Conservation (phyloP, 2,329 filamentous ascomycete genomes). For the Harringtonia aguacate region DNA sequence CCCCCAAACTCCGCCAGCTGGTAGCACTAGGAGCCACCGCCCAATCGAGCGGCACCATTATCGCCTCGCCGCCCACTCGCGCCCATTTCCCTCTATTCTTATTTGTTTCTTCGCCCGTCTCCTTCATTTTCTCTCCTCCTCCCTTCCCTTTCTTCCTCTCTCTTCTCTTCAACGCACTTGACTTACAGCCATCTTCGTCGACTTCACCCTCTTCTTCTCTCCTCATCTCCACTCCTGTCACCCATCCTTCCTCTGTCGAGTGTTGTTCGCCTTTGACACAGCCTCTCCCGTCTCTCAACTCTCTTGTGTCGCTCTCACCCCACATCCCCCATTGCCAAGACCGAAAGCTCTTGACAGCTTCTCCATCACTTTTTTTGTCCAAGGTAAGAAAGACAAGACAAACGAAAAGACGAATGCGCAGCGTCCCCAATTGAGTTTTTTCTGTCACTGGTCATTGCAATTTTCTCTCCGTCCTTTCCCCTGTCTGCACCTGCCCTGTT, state of each 20-base stretch:
- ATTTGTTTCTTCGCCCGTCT: conserved; percentile 6
- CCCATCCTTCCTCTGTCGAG: conserved; percentile 1
- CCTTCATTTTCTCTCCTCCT: neutral
- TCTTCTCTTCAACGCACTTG: conserved; percentile 5
- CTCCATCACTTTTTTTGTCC: neutral
- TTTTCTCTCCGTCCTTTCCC: neutral
- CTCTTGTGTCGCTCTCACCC: neutral
- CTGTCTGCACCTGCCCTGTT: neutral
- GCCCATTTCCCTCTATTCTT: conserved; percentile 8
- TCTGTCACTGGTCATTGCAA: neutral
- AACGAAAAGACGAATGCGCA: too few species aligned
- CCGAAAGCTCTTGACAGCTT: conserved; percentile 5
- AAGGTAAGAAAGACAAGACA: neutral
- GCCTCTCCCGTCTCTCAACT: too few species aligned
- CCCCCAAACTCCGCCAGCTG: neutral
- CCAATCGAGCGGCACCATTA: conserved; percentile 6
- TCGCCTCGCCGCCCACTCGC: conserved; percentile 6
- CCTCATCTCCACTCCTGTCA: conserved; percentile 1
- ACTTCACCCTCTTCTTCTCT: neutral
- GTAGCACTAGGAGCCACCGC: conserved; percentile 5
- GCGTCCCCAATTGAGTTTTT: too few species aligned
- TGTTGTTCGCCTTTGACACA: conserved; percentile 5
- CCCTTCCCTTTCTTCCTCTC: neutral
- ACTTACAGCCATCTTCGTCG: neutral
- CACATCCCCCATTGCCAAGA: conserved; percentile 6